Base-by-base conservation (phyloP, 768 basidiomycete genomes). In the Mycena olivaceomarginata region DNA sequence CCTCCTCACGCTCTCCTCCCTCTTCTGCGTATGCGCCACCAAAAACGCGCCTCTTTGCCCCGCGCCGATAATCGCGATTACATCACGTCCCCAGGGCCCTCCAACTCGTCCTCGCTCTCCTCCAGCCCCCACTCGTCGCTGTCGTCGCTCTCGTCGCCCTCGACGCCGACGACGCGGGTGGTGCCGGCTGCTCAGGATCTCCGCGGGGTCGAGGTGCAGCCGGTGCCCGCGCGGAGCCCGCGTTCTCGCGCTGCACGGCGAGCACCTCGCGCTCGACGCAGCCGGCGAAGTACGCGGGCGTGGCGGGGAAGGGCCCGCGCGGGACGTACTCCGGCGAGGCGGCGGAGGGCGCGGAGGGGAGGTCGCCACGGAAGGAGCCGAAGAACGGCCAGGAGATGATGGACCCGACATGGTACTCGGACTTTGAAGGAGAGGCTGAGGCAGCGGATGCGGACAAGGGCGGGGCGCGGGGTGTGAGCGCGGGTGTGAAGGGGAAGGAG, bases 371-470 rank as follows among this genome's bases (percentile, higher is more conserved):
- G 78, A 94, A 93, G 5, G 95, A 94, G 62, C 96, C 96, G 82
- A 97, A 97, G 89, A 97, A 97, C 1, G 96, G 94, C 96, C 96
- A 97, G 4, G 95, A 96, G 66, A 97, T 91, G 81, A 97, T 97
- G 10, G 94, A 94, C 5, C 96, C 96, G 59, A 96, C 88, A 66
- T 93, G 91, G 84, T 90, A 91, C 67, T 90, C 87, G 46, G 83
- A 80, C 13, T 31, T 11, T 13, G 25, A 25, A 57, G 80, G 81
- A 77, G 45, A 31, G 31, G 31, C 4, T 31, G 31, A 31, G 31
- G 31, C 31, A 31, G 31, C 31, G 31, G 31, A 31, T 31, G 66
- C 63, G 60, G 81, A 51, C 70, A 22, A 20, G 48, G 83, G 80
- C 59, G 86, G 69, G 39, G 80, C 77, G 43, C 85, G 85, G 81